A percentile compares a stretch with the other conserved stretches of the same genome.
Evolutionary conservation across 768 basidiomycete species (phyloP).

Genomic region (Termitomyces sp.): DNA sequence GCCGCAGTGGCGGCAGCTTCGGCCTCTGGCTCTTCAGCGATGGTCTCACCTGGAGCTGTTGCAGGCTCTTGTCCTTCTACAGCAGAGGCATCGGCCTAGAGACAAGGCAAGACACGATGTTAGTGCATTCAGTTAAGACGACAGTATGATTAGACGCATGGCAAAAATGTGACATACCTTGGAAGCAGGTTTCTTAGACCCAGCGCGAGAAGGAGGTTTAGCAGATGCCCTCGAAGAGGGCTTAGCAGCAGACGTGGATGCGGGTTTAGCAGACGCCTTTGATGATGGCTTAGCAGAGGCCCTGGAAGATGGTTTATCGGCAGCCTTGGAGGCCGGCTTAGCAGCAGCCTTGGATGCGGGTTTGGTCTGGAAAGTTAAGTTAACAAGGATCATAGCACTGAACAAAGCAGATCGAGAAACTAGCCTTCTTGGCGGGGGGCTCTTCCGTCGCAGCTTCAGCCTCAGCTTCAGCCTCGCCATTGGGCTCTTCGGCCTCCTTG

Average conservation of each 20-base stretch:
- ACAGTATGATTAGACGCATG: not conserved
- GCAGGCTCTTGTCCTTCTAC: constrained; percentile 38
- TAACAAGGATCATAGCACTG: constrained; percentile 7
- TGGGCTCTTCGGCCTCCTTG: constrained; percentile 40
- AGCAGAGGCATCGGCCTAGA: constrained; percentile 23
- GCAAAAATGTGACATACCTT: constrained; percentile 38
- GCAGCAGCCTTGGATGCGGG: constrained; percentile 31
- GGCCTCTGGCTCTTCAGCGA: constrained; percentile 53
- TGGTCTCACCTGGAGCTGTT: constrained; percentile 38
- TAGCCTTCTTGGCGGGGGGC: constrained; percentile 67
- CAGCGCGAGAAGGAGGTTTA: constrained; percentile 57
- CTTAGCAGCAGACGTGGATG: constrained; percentile 38
- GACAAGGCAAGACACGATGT: constrained; percentile 1
- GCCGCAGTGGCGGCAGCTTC: constrained; percentile 31
- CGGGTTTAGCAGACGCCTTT: constrained; percentile 41
- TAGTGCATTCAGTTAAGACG: not conserved
- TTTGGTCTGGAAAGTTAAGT: constrained; percentile 33
- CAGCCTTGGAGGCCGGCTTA: constrained; percentile 34
- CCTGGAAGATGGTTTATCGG: constrained; percentile 34
- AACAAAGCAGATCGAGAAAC: constrained; percentile 9
- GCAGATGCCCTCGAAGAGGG: constrained; percentile 41
- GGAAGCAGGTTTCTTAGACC: constrained; percentile 62
- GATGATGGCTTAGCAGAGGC: constrained; percentile 38
- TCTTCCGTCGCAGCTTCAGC: constrained; percentile 28
- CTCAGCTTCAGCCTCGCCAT: constrained; percentile 29